Conservation (phyloP, 2,329 filamentous ascomycete genomes). For the Monilinia laxa region DNA sequence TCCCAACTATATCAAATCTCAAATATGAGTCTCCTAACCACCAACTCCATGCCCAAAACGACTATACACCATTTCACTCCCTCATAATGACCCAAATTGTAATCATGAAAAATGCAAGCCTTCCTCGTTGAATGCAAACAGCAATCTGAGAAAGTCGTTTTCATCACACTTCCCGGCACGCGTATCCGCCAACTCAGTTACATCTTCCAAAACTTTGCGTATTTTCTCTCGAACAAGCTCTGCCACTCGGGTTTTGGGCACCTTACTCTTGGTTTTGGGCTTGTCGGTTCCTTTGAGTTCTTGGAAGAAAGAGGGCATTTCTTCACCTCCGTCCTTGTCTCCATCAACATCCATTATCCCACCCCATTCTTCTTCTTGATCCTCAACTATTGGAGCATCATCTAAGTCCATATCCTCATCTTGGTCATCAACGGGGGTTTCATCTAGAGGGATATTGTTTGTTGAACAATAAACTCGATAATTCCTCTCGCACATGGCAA, state of each 20-base stretch:
- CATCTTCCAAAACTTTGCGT: conserved; percentile 75
- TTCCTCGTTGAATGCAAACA: conserved; percentile 83
- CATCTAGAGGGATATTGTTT: conserved; percentile 76
- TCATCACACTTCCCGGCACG: conserved; percentile 86
- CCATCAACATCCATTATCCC: conserved; percentile 53
- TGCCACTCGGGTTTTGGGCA: conserved; percentile 76
- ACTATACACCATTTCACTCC: conserved; percentile 25
- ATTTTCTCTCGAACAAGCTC: conserved; percentile 87
- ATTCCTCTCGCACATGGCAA: conserved; percentile 81
- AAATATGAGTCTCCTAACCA: conserved; percentile 1
- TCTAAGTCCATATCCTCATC: conserved; percentile 50
- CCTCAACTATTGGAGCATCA: conserved; percentile 45
- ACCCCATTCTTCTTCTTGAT: conserved; percentile 51
- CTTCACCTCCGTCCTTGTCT: conserved; percentile 51
- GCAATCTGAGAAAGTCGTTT: conserved; percentile 81
- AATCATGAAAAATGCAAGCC: conserved; percentile 76
- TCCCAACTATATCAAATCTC: neutral
- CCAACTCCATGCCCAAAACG: conserved; percentile 33
- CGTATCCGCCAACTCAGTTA: conserved; percentile 77
- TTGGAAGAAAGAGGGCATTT: conserved; percentile 82
- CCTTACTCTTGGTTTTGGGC: conserved; percentile 64
- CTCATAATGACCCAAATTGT: neutral
- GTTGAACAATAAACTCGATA: conserved; percentile 89
- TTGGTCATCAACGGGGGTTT: conserved; percentile 51
- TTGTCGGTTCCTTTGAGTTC: conserved; percentile 52